phyloP scores from a whole-genome alignment of 768 basidiomycete genomes.

The Trametes sanguinea region DNA sequence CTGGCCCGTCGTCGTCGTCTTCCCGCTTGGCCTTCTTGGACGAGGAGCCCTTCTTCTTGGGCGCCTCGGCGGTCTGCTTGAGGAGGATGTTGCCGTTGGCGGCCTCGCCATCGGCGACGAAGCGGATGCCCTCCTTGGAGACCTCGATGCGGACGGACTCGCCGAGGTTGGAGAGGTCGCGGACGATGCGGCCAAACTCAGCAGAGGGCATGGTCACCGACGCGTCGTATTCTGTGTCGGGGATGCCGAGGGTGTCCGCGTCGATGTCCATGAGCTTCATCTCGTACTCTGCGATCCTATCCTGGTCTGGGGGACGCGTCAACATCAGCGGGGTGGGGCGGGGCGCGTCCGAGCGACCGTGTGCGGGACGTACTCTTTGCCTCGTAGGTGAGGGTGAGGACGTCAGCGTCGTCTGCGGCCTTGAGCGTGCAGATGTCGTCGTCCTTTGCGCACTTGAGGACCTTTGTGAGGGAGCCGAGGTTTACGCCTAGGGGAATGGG shows the following conservation, averaged over 20 bases:
- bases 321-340: not conserved
- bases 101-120: conserved; percentile 90
- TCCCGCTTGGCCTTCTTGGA: conserved; percentile 33
- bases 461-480: conserved; percentile 86
- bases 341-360: not conserved
- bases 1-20: conserved; percentile 46
- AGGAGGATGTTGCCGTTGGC: conserved; percentile 88
- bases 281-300: conserved; percentile 96
- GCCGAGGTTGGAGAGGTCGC: conserved; percentile 86
- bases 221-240: conserved; percentile 96
- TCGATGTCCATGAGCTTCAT: conserved; percentile 99
- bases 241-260: conserved; percentile 90
- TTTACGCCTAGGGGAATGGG: conserved; percentile 92
- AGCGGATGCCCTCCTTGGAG: conserved; percentile 92
- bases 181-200: conserved; percentile 92
- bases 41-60: conserved; percentile 23
- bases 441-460: conserved; percentile 96
- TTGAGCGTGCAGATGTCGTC: conserved; percentile 91
- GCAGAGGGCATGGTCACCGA: conserved; percentile 81
- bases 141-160: conserved; percentile 96
- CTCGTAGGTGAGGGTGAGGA: conserved; percentile 87
- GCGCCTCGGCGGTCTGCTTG: conserved; percentile 66
- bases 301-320: conserved; percentile 58
- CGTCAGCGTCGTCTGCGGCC: conserved; percentile 88
- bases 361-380: conserved; percentile 66